Conservation (phyloP, 192 early-diverging fungal species). For the Linnemannia schmuckeri region DNA sequence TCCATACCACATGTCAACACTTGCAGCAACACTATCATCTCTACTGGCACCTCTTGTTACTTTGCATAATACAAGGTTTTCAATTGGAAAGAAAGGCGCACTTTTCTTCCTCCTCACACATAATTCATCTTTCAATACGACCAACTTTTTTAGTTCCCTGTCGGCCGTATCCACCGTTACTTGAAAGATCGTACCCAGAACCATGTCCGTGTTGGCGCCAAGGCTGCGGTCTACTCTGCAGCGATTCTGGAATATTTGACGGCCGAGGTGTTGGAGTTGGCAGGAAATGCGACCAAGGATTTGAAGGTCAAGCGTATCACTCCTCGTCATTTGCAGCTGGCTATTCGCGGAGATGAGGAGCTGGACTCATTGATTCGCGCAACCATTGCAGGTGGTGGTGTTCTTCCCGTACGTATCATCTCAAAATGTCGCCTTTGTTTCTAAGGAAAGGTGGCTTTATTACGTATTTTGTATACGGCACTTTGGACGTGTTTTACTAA, state of each 20-base stretch:
- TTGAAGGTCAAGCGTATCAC: constrained; percentile 92
- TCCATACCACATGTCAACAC: neutral
- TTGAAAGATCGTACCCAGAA: constrained; percentile 85
- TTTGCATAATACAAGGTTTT: neutral
- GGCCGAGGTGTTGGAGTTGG: constrained; percentile 93
- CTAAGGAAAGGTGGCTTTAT: neutral
- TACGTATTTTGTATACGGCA: neutral
- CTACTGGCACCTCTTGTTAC: neutral
- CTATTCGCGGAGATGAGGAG: constrained; percentile 94
- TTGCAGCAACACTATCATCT: neutral
- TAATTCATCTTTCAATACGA: neutral
- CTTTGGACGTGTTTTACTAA: neutral
- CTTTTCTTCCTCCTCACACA: neutral
- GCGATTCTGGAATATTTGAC: constrained; percentile 95
- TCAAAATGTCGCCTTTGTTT: neutral
- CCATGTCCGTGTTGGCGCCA: constrained; percentile 89
- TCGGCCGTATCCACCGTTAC: constrained; percentile 94
- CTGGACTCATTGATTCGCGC: constrained; percentile 90
- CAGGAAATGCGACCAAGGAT: constrained; percentile 93
- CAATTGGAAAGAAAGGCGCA: neutral
- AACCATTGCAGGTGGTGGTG: constrained; percentile 92
- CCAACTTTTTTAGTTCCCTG: constrained; percentile 80
- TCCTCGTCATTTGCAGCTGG: constrained; percentile 90
- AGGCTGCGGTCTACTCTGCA: constrained; percentile 92
- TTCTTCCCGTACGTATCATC: constrained; percentile 67